These are phyloP conservation scores for Phtheirospermum japonicum DNA, from an alignment of 257 asterid species.

Conservation along the genomic window DNA sequence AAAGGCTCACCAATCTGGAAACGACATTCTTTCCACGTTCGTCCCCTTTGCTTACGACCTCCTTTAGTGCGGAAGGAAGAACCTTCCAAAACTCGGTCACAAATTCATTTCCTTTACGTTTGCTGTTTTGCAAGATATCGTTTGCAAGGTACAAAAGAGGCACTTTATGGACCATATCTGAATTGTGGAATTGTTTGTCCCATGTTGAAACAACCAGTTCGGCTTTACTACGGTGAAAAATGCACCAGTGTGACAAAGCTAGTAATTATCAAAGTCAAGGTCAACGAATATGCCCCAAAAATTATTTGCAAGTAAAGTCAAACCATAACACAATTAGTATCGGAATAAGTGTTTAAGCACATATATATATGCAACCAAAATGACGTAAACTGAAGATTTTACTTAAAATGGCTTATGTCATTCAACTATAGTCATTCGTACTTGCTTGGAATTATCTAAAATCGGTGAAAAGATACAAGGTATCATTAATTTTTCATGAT, in stretches of 20 bases:
- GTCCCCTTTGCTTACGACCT: slow-evolving; percentile 58
- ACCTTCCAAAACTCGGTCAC: slow-evolving; percentile 91
- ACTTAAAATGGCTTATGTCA: neutral
- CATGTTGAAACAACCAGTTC: slow-evolving; percentile 82
- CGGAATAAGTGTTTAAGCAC: too few relatives aligned
- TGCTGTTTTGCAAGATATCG: slow-evolving; percentile 92
- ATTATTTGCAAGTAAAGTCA: neutral
- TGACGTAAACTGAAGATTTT: slow-evolving; percentile 6
- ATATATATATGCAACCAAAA: slow-evolving; percentile 18
- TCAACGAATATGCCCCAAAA: slow-evolving; percentile 11
- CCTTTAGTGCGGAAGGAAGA: slow-evolving; percentile 88
- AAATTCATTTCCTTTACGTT: slow-evolving; percentile 89
- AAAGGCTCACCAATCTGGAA: slow-evolving; percentile 75
- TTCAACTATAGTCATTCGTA: slow-evolving; percentile 2
- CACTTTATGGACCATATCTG: slow-evolving; percentile 66
- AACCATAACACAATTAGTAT: neutral
- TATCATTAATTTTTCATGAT: neutral
- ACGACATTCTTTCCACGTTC: slow-evolving; percentile 66
- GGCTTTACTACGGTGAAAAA: slow-evolving; percentile 89
- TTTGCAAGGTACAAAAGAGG: slow-evolving; percentile 91
- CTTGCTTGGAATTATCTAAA: neutral
- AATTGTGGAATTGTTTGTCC: slow-evolving; percentile 75
- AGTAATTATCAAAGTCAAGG: slow-evolving; percentile 41
- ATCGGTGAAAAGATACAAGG: slow-evolving; percentile 1
- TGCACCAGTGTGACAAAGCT: slow-evolving; percentile 98